These are phyloP conservation scores for Ceriops decandra DNA, from an alignment of 345 rosid species.

Conservation along the genomic window DNA sequence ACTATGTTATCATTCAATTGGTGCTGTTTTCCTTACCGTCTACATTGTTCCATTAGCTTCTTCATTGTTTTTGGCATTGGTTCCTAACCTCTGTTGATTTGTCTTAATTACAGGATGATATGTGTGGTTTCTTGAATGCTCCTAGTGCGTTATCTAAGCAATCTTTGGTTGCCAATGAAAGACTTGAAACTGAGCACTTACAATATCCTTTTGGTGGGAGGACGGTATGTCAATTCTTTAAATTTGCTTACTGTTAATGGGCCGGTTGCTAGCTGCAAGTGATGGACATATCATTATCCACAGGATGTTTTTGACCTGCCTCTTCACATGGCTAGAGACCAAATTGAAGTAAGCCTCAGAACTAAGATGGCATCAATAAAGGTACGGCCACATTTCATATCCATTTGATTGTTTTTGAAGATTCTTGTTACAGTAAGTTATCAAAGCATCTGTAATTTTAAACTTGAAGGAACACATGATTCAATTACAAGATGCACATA, in stretches of 20 bases:
- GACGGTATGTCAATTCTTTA: constrained; percentile 51
- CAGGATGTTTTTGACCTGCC: constrained; percentile 96
- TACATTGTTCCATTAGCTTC: constrained; percentile 4
- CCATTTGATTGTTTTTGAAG: neutral
- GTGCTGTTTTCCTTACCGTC: neutral
- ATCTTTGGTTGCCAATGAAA: constrained; percentile 58
- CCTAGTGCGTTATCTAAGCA: constrained; percentile 75
- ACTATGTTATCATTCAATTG: constrained; percentile 6
- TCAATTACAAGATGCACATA: constrained; percentile 88
- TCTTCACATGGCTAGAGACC: constrained; percentile 86
- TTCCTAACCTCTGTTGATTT: neutral
- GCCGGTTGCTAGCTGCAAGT: constrained; percentile 6
- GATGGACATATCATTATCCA: constrained; percentile 9
- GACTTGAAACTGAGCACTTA: constrained; percentile 49
- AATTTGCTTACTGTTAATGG: neutral
- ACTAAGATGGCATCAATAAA: constrained; percentile 90
- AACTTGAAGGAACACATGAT: constrained; percentile 64
- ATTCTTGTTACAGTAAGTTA: neutral
- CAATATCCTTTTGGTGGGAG: constrained; percentile 97
- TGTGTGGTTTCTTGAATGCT: constrained; percentile 88
- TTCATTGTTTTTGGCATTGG: neutral
- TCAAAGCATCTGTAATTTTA: constrained; percentile 2
- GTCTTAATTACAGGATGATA: constrained; percentile 57
- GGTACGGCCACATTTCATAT: constrained; percentile 34
- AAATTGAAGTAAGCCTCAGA: constrained; percentile 93